Evolutionary conservation across 306 rosid genomes (phyloP), one percentile per base, ranked within the genome.

Genomic region (Begonia loranthoides): DNA sequence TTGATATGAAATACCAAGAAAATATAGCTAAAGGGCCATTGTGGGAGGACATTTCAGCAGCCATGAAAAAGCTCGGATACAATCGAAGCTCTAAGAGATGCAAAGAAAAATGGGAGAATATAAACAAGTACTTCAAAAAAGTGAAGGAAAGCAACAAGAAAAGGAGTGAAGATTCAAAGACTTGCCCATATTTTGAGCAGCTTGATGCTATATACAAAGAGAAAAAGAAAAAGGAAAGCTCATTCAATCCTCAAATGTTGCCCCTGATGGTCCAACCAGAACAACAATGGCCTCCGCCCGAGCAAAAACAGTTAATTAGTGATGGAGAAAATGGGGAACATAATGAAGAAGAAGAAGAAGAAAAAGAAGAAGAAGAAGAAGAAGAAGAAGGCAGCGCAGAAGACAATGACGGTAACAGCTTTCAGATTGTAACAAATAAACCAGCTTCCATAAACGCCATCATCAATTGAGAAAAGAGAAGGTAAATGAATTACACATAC

Each of bases 61-160:
- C 66, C 3, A 86, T 92, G 99, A 78, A 38, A 64, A 72, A 70
- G 55, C 34, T 70, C 17, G 99, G 99, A 16, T 83, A 92, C 61
- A 83, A 73, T 43, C 43, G 94, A 57, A 85, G 15, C 34, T 24
- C 97, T 0, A 90, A 90, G 55, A 79, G 97, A 56, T 90, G 97
- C 77, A 90, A 90, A 51, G 97, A 90, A 73, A 90, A 90, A 49
- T 90, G 97, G 97, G 97, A 90, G 70, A 90, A 90, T 66, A 90
- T 90, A 54, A 90, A 90, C 85, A 90, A 90, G 74, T 92, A 92
- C 74, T 92, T 78, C 88, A 92, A 92, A 79, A 92, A 86, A 50
- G 95, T 86, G 2, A 92, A 92, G 56, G 94, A 92, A 44, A 80
- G 99, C 67, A 86, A 75, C 77, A 86, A 76, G 79, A 83, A 61